A percentile compares a stretch with the other conserved stretches of the same genome.
phyloP scores from a whole-genome alignment of 768 basidiomycete species.

The Pseudohyphozyma bogoriensis region DNA sequence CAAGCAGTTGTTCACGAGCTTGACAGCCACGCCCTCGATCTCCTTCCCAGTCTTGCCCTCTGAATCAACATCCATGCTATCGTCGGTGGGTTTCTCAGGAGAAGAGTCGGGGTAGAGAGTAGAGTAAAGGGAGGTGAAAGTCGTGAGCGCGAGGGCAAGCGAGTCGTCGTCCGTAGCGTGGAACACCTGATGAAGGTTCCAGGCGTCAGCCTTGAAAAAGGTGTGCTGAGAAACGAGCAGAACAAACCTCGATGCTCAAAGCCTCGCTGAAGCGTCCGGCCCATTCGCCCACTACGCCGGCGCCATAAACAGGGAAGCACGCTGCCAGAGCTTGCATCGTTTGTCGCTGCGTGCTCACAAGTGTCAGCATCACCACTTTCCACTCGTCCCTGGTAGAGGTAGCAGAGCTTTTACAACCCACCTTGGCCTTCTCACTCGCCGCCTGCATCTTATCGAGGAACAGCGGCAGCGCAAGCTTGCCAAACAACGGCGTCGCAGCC shows the following conservation, averaged over 20 bases:
- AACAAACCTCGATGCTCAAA: slow-evolving; percentile 72
- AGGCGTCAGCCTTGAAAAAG: neutral
- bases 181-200: slow-evolving; percentile 54
- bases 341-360: slow-evolving; percentile 55
- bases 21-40: slow-evolving; percentile 52
- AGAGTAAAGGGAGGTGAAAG: slow-evolving; percentile 60
- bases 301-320: slow-evolving; percentile 79
- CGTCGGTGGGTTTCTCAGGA: slow-evolving; percentile 37
- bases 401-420: slow-evolving; percentile 36
- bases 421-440: slow-evolving; percentile 73
- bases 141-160: slow-evolving; percentile 61
- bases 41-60: slow-evolving; percentile 11
- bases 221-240: neutral
- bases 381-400: too few species aligned
- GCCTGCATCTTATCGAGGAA: slow-evolving; percentile 85
- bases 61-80: slow-evolving; percentile 8
- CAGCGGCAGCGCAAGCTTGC: slow-evolving; percentile 69
- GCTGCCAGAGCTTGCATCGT: slow-evolving; percentile 63
- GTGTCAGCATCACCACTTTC: too few species aligned
- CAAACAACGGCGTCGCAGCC: slow-evolving; percentile 68
- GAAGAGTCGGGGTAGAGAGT: slow-evolving; percentile 51
- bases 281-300: slow-evolving; percentile 49
- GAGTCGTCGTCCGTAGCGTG: slow-evolving; percentile 74
- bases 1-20: slow-evolving; percentile 71
- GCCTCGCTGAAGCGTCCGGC: slow-evolving; percentile 80